Percentiles rank a stretch among this genome's conserved stretches.
phyloP scores from a whole-genome alignment of 495 filamentous ascomycete species.

The Penicillium pulvis region DNA sequence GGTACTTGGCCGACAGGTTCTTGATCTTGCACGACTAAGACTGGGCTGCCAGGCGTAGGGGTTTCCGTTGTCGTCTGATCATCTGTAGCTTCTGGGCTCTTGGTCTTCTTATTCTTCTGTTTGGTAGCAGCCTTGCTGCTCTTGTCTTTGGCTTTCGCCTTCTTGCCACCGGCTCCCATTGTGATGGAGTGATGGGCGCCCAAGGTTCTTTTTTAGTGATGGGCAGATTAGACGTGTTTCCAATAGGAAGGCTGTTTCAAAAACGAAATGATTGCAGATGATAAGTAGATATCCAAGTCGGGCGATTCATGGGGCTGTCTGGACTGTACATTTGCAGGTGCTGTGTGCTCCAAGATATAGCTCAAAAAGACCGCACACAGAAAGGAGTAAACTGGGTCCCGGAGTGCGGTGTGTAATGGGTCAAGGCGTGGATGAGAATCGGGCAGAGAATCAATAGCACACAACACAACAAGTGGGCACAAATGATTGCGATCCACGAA shows the following conservation, averaged over 20 bases:
- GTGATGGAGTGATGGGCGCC: conserved; percentile 38
- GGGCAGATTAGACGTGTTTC: conserved; percentile 44
- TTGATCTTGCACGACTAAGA: conserved; percentile 26
- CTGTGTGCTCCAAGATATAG: conserved; percentile 42
- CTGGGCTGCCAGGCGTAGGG: conserved; percentile 29
- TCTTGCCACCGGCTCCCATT: conserved; percentile 42
- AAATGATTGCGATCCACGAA: conserved; percentile 42
- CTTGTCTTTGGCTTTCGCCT: conserved; percentile 39
- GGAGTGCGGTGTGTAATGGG: conserved; percentile 16
- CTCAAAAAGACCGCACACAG: conserved; percentile 27
- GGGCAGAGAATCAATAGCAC: conserved; percentile 28
- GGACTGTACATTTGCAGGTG: conserved; percentile 40
- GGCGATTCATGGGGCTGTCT: conserved; percentile 33
- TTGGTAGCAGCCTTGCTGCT: conserved; percentile 36
- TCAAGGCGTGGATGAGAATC: conserved; percentile 23
- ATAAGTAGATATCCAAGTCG: conserved; percentile 37
- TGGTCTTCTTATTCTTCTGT: conserved; percentile 46
- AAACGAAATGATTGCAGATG: conserved; percentile 18
- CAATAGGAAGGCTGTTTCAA: conserved; percentile 35
- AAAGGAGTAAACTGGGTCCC: conserved; percentile 11
- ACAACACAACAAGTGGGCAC: conserved; percentile 31
- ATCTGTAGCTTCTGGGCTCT: conserved; percentile 38
- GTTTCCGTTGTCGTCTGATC: conserved; percentile 33
- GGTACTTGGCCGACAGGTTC: conserved; percentile 20
- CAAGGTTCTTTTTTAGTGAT: conserved; percentile 25